Evolutionary conservation across 441 rosid species (phyloP), one percentile per base, ranked within the genome.

Genomic region (Erodium moschatum): DNA sequence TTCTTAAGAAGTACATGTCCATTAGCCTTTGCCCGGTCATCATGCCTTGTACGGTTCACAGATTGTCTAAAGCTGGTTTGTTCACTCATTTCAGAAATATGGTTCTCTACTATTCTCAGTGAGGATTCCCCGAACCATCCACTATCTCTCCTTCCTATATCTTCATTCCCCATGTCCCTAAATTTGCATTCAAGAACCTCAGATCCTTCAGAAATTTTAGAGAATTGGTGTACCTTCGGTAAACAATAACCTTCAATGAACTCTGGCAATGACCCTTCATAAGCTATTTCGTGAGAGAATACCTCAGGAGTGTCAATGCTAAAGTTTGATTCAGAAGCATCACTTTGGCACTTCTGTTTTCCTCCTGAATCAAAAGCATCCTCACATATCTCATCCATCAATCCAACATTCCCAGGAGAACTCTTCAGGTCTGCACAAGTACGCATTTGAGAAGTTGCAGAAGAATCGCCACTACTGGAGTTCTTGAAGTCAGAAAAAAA

Each of bases 301-400:
- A 73, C 68, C 72, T 77, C 87, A 48, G 84, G 73, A 75, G 75
- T 70, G 74, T 81, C 84, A 74, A 74, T 67, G 74, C 65, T 65
- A 74, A 72, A 69, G 66, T 77, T 79, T 35, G 81, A 74, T 76
- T 78, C 88, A 74, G 74, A 60, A 70, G 80, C 79, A 81, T 77
- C 78, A 70, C 70, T 50, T 66, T 75, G 86, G 76, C 71, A 71
- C 48, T 77, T 76, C 65, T 72, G 77, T 77, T 68, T 79, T 66
- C 78, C 83, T 78, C 79, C 83, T 75, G 86, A 81, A 38, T 38
- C 78, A 82, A 90, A 92, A 19, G 90, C 94, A 81, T 85, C 90
- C 79, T 92, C 96, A 70, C 83, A 70, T 79, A 88, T 89, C 83
- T 90, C 90, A 81, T 84, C 85, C 92, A 90, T 87, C 85, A 92